Evolutionary conservation across 1,284 basidiomycete genomes (phyloP), one percentile per base, ranked within the genome.

Genomic region (Vanrija sp.): DNA sequence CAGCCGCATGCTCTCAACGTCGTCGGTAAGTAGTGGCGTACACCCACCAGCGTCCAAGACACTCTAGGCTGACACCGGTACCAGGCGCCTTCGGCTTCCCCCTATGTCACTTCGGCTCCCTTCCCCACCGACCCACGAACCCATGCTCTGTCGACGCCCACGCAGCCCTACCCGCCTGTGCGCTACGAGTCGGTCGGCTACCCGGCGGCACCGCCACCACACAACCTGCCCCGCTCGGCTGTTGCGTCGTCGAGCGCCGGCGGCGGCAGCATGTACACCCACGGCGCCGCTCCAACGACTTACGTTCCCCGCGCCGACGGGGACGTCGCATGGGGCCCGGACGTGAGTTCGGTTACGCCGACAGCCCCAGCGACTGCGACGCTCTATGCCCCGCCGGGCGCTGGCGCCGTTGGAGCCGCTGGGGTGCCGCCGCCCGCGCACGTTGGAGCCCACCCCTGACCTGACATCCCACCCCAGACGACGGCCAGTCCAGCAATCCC

Each of bases 1-100:
- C 21, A 62, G 60, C 10, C 60, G 67, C 26, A 52, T 71, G 28
- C 54, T 67, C 50, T 67, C 68, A 1, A 62, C 67, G 7, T 68
- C 67, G 5, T 71, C 69, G 10, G 66, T 68, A 39, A 58, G 65
- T 66, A 29, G 26, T 28, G 12, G 25, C 34, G 28, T 5, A 10
- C 43, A 34, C 12, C 12, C 34, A 15, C 14, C 12, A 0, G 9
- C 14, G 21, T 23, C 12, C 34, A 34, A 34, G 34, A 34, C 34
- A 8, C 34, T 34, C 34, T 12, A 34, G 34, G 34, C 34, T 34
- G 9, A 34, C 34, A 34, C 34, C 14, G 34, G 34, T 14, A 34
- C 34, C 52, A 71, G 68, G 70, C 69, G 21, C 70, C 70, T 6
- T 63, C 65, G 16, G 63, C 65, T 15, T 74, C 72, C 1, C 72